These are phyloP conservation scores for Yamadazyma jaroonii DNA, from an alignment of 1,139 yeast genomes.

Conservation along the genomic window DNA sequence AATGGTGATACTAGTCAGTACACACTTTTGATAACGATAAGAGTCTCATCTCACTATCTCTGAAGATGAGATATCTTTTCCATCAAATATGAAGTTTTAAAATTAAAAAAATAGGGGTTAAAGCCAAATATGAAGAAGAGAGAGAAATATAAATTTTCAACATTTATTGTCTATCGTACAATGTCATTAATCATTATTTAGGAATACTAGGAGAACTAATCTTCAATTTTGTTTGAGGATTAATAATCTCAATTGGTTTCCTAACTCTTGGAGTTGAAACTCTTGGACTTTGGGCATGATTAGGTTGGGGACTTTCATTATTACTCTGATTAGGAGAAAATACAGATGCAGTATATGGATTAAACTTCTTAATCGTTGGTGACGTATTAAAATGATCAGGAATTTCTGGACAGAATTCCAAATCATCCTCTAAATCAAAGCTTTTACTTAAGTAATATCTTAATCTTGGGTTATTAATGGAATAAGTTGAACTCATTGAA, in stretches of 20 bases:
- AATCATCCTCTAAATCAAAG: slow-evolving; percentile 62
- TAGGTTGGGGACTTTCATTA: slow-evolving; percentile 5
- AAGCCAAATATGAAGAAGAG: slow-evolving; percentile 1
- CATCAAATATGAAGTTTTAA: too few relatives aligned
- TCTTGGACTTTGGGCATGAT: slow-evolving; percentile 27
- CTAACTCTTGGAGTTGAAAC: slow-evolving; percentile 56
- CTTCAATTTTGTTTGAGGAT: slow-evolving; percentile 73
- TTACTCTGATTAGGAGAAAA: slow-evolving; percentile 43
- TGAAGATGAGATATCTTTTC: neutral
- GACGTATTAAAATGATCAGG: slow-evolving; percentile 21
- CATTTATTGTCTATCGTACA: slow-evolving; percentile 8
- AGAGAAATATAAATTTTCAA: neutral
- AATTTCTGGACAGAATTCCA: slow-evolving; percentile 65
- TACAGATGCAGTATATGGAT: slow-evolving; percentile 57
- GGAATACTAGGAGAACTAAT: slow-evolving; percentile 52
- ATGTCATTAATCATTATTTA: slow-evolving; percentile 13
- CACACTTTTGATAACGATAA: slow-evolving; percentile 3
- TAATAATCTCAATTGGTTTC: slow-evolving; percentile 70
- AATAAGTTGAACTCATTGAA: slow-evolving; percentile 24
- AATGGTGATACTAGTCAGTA: neutral
- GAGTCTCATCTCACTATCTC: slow-evolving; percentile 1
- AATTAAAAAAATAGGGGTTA: neutral
- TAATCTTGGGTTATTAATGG: slow-evolving; percentile 42
- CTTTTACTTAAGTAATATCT: slow-evolving; percentile 54
- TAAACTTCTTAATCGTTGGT: slow-evolving; percentile 44